Percentiles rank a stretch among this genome's conserved stretches.
phyloP scores from a whole-genome alignment of 306 rosid species.

The Dryas octopetala region DNA sequence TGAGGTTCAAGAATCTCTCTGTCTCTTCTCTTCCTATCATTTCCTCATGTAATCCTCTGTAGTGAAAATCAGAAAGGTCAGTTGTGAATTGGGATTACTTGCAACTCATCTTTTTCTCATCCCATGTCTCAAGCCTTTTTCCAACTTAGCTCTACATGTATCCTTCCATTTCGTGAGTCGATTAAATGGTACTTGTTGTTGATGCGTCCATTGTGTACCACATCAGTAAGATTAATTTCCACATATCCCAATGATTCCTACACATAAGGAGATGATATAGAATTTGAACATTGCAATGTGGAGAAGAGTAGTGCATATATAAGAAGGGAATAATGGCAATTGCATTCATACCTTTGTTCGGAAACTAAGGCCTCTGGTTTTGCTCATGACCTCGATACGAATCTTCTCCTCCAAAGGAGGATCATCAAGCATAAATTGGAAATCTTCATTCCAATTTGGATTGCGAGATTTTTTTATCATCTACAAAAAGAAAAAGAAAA shows the following conservation, averaged over 20 bases:
- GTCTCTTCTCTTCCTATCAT: slow-evolving; percentile 12
- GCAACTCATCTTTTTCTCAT: neutral
- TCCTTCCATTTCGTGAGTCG: slow-evolving; percentile 68
- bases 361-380: slow-evolving; percentile 51
- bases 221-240: slow-evolving; percentile 75
- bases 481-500: slow-evolving; percentile 31
- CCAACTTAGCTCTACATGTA: slow-evolving; percentile 81
- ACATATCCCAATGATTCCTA: slow-evolving; percentile 81
- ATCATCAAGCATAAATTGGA: slow-evolving; percentile 85
- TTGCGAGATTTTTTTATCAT: slow-evolving; percentile 65
- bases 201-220: slow-evolving; percentile 71
- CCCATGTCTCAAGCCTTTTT: slow-evolving; percentile 40
- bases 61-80: neutral
- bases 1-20: neutral
- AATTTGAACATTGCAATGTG: neutral
- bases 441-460: slow-evolving; percentile 88
- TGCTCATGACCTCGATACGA: slow-evolving; percentile 70
- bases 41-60: neutral
- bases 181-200: slow-evolving; percentile 73
- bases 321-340: neutral
- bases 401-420: slow-evolving; percentile 83
- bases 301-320: neutral
- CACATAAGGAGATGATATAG: slow-evolving; percentile 1
- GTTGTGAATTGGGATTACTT: neutral
- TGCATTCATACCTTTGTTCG: slow-evolving; percentile 52